A percentile compares a stretch with the other conserved stretches of the same genome.
These are phyloP conservation scores for Atkinsonella hypoxylon DNA, from an alignment of 2,329 filamentous ascomycete genomes.

Conservation along the genomic window DNA sequence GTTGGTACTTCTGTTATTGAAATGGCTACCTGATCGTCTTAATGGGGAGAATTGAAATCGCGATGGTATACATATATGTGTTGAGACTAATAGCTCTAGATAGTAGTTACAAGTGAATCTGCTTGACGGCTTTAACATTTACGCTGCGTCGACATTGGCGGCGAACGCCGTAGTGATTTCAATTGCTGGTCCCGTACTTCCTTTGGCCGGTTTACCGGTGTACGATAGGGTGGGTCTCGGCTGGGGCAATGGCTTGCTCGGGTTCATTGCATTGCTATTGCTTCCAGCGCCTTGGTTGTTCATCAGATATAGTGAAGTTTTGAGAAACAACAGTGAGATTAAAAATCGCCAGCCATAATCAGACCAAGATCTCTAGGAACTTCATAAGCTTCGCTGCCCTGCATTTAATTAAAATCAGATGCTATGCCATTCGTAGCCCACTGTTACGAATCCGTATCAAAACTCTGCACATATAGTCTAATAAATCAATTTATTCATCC, in stretches of 20 bases:
- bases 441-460: neutral
- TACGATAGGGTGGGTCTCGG: constrained; percentile 13
- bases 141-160: constrained; percentile 27
- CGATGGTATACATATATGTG: neutral
- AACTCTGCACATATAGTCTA: neutral
- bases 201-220: too few relatives aligned
- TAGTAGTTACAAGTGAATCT: constrained; percentile 30
- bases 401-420: neutral
- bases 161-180: constrained; percentile 25
- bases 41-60: constrained; percentile 33
- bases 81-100: neutral
- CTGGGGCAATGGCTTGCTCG: constrained; percentile 30
- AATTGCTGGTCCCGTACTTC: constrained; percentile 6
- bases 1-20: constrained; percentile 32
- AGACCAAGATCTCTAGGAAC: too few relatives aligned
- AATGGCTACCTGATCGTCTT: constrained; percentile 27
- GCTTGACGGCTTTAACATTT: constrained; percentile 37
- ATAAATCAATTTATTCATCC: neutral
- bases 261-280: constrained; percentile 23
- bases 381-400: too few relatives aligned
- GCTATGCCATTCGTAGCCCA: neutral
- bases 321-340: constrained; percentile 23
- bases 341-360: constrained; percentile 18
- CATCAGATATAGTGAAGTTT: constrained; percentile 23
- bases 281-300: constrained; percentile 26